Evolutionary conservation across 1,284 basidiomycete species (phyloP).

Genomic region (Malassezia sp.): DNA sequence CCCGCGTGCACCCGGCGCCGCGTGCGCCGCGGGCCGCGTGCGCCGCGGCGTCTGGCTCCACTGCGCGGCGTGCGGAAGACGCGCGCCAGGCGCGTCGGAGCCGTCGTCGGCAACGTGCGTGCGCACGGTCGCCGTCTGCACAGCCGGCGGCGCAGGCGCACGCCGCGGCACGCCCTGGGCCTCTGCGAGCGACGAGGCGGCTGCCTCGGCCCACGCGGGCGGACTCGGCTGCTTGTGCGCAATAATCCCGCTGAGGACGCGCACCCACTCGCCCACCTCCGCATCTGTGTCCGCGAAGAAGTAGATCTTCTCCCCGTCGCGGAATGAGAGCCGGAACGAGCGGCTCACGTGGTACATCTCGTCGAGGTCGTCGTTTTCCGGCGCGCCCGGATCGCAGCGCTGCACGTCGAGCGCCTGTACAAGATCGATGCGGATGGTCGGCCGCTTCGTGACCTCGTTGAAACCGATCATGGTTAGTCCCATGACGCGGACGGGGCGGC

Average conservation of each 20-base stretch:
- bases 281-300: slow-evolving; percentile 86
- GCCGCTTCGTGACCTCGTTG: slow-evolving; percentile 84
- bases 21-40: neutral
- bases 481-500: slow-evolving; percentile 72
- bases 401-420: slow-evolving; percentile 67
- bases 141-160: neutral
- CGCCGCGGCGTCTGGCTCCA: neutral
- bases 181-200: neutral
- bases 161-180: slow-evolving; percentile 2
- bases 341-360: slow-evolving; percentile 57
- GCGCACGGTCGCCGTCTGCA: slow-evolving; percentile 1
- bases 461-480: slow-evolving; percentile 79
- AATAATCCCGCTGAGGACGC: slow-evolving; percentile 34
- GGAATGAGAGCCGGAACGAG: slow-evolving; percentile 75
- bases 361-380: slow-evolving; percentile 51
- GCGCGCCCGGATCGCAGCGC: slow-evolving; percentile 57
- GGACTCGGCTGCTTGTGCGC: slow-evolving; percentile 25
- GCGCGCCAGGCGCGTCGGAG: neutral
- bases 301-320: slow-evolving; percentile 64
- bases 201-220: slow-evolving; percentile 35
- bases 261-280: slow-evolving; percentile 75
- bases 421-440: slow-evolving; percentile 79
- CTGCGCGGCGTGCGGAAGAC: neutral
- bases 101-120: no score
- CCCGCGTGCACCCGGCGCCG: neutral